These are phyloP conservation scores for Mortierella polycephala DNA, from an alignment of 371 early-diverging fungal species.

Conservation along the genomic window DNA sequence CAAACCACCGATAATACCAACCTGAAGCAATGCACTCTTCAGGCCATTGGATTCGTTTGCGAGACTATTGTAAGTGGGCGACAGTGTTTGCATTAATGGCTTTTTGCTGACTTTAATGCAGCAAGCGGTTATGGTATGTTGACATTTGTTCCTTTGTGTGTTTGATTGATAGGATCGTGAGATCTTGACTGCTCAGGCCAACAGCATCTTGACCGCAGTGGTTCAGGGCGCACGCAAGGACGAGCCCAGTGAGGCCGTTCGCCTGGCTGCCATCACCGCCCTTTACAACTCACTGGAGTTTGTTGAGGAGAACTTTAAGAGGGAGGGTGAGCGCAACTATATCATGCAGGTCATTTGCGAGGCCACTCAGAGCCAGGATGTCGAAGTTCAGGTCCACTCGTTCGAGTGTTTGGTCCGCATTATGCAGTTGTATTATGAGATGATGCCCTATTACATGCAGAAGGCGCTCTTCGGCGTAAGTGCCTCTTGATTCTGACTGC, in stretches of 20 bases:
- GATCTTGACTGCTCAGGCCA: slow-evolving; percentile 81
- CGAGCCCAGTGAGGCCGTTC: slow-evolving; percentile 86
- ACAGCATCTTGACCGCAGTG: slow-evolving; percentile 91
- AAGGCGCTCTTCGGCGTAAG: slow-evolving; percentile 90
- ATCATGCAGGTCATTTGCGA: slow-evolving; percentile 99
- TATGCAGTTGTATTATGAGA: slow-evolving; percentile 94
- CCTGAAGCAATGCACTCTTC: slow-evolving; percentile 81
- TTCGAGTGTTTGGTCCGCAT: slow-evolving; percentile 97
- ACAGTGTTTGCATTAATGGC: neutral
- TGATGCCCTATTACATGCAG: slow-evolving; percentile 95
- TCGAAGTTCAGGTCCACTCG: slow-evolving; percentile 82
- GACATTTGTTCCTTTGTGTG: neutral
- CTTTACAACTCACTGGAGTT: slow-evolving; percentile 95
- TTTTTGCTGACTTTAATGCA: neutral
- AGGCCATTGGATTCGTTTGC: slow-evolving; percentile 92
- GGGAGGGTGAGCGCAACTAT: slow-evolving; percentile 93
- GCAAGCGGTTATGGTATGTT: neutral
- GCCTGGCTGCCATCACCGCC: slow-evolving; percentile 88
- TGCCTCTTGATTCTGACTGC: neutral
- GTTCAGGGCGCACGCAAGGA: slow-evolving; percentile 92
- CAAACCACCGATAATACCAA: slow-evolving; percentile 66
- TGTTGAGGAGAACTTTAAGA: slow-evolving; percentile 90
- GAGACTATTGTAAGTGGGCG: slow-evolving; percentile 78
- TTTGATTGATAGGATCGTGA: slow-evolving; percentile 69
- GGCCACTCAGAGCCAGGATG: slow-evolving; percentile 84